These are phyloP conservation scores for Fusarium haematococcum DNA, from an alignment of 2,329 filamentous ascomycete genomes.

Conservation along the genomic window DNA sequence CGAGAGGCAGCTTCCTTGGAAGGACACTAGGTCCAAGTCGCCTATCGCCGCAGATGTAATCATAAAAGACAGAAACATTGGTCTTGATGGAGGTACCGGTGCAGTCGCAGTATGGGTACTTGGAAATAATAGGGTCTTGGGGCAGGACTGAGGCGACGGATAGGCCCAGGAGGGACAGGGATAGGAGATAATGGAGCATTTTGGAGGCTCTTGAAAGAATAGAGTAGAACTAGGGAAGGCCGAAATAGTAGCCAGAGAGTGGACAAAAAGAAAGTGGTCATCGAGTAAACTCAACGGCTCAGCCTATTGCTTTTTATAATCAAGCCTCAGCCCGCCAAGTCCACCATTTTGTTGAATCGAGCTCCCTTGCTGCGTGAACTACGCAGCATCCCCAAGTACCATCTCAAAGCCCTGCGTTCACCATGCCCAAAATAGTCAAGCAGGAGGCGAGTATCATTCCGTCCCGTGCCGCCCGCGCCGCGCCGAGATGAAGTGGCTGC, in stretches of 20 bases:
- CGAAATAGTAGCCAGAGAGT: no score
- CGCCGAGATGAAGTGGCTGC: not conserved
- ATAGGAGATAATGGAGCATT: slow-evolving; percentile 9
- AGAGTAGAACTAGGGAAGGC: fast-evolving
- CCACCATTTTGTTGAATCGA: not conserved
- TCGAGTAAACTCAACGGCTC: not conserved
- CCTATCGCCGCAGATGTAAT: slow-evolving; percentile 22
- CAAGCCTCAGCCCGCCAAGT: not conserved
- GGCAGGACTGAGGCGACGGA: slow-evolving; percentile 8
- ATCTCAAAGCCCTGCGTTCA: not conserved
- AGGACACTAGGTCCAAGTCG: slow-evolving; percentile 19
- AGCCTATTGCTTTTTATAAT: not conserved
- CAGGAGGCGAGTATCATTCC: not conserved
- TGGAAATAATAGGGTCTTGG: not conserved
- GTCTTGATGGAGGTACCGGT: not conserved
- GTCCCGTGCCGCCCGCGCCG: not conserved
- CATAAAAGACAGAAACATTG: not conserved
- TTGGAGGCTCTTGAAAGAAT: not conserved
- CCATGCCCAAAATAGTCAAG: not conserved
- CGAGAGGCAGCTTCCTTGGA: slow-evolving; percentile 17
- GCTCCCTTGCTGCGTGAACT: not conserved
- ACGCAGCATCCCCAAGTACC: not conserved
- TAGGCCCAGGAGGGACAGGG: slow-evolving; percentile 2
- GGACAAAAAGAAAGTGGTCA: not conserved
- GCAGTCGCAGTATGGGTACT: slow-evolving; percentile 12